Conservation (phyloP, 345 rosid genomes). For the Pugionium cornutum region DNA sequence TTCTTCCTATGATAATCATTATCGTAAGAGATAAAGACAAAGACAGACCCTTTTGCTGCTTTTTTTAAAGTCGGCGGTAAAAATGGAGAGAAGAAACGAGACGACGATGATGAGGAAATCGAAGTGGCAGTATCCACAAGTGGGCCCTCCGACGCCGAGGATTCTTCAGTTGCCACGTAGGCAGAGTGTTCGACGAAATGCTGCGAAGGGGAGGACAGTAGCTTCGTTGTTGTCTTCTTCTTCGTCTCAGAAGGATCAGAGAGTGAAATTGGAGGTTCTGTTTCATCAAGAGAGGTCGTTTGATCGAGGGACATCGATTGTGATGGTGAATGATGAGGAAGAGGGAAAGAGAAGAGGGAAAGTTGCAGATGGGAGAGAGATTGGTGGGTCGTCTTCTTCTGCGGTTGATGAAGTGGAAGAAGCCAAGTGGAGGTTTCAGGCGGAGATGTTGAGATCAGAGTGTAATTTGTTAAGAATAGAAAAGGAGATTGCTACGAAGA, state of each 20-base stretch:
- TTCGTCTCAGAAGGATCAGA: constrained; percentile 42
- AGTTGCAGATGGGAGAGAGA: constrained; percentile 47
- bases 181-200: constrained; percentile 49
- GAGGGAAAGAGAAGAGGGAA: constrained; percentile 52
- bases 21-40: constrained; percentile 18
- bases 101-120: constrained; percentile 47
- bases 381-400: constrained; percentile 9
- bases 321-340: constrained; percentile 38
- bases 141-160: constrained; percentile 62
- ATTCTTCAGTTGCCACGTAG: constrained; percentile 84
- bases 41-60: background rate
- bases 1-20: constrained; percentile 30
- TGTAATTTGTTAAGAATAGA: constrained; percentile 92
- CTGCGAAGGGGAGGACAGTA: constrained; percentile 37
- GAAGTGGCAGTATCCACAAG: constrained; percentile 77
- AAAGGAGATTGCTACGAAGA: constrained; percentile 78
- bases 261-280: constrained; percentile 63
- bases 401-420: constrained; percentile 52
- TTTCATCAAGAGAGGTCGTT: constrained; percentile 81
- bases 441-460: constrained; percentile 98
- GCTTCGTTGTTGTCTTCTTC: background rate
- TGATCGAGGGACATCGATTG: constrained; percentile 43
- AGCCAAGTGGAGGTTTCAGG: constrained; percentile 92
- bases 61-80: constrained; percentile 25
- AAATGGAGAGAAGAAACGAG: constrained; percentile 34